phyloP scores from a whole-genome alignment of 2,329 filamentous ascomycete species.

The Pseudofabraea citricarpa region DNA sequence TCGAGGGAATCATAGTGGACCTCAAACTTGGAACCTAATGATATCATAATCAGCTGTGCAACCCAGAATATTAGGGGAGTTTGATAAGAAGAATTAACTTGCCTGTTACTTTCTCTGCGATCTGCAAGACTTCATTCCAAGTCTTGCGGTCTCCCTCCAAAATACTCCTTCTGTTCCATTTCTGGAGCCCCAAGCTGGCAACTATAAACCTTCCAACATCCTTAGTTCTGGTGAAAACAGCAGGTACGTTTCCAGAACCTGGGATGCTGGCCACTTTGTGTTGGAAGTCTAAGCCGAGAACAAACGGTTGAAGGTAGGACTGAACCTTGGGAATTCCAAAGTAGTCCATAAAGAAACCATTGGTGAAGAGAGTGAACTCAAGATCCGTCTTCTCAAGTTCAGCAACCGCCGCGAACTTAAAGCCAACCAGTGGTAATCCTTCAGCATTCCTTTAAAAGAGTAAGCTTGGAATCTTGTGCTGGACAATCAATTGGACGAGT shows the following conservation, averaged over 20 bases:
- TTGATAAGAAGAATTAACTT: too few species aligned
- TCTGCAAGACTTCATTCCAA: constrained; percentile 20
- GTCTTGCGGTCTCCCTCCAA: constrained; percentile 20
- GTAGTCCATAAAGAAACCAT: constrained; percentile 19
- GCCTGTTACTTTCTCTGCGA: constrained; percentile 5
- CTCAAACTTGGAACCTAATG: constrained; percentile 13
- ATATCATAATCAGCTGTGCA: neutral
- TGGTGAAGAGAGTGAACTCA: constrained; percentile 18
- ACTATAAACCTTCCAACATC: constrained; percentile 23
- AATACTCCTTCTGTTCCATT: constrained; percentile 17
- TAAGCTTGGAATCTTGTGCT: too few species aligned
- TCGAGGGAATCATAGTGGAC: constrained; percentile 22
- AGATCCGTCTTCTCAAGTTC: constrained; percentile 11
- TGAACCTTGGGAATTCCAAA: constrained; percentile 13
- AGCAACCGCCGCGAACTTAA: neutral
- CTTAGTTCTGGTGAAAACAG: constrained; percentile 19
- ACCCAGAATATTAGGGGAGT: too few species aligned
- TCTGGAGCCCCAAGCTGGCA: constrained; percentile 11
- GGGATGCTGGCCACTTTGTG: constrained; percentile 18
- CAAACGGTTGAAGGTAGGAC: constrained; percentile 14
- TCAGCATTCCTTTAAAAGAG: too few species aligned
- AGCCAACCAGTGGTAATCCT: neutral
- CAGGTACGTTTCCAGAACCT: constrained; percentile 14
- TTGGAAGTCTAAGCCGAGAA: constrained; percentile 16
- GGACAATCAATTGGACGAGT: too few species aligned